These are phyloP conservation scores for Penicillium sp. DNA, from an alignment of 2,329 filamentous ascomycete species.

Conservation along the genomic window DNA sequence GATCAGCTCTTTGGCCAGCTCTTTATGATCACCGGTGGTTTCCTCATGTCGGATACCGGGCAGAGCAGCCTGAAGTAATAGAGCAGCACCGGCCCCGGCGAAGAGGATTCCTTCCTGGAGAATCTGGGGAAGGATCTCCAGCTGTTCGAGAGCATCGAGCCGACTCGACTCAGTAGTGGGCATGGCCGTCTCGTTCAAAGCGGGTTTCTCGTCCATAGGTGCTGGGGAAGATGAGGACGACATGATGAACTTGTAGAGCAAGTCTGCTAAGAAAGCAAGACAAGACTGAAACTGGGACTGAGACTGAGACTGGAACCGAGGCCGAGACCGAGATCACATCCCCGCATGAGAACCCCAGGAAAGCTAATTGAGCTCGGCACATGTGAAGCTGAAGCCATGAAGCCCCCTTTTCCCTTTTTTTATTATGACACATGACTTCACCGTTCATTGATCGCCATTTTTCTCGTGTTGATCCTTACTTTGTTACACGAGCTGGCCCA, in stretches of 20 bases:
- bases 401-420: slow-evolving; percentile 1
- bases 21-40: slow-evolving; percentile 11
- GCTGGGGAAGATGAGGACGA: slow-evolving; percentile 18
- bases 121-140: slow-evolving; percentile 34
- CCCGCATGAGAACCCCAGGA: slow-evolving; percentile 7
- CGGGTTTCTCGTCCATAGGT: slow-evolving; percentile 15
- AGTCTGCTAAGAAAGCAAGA: too few species aligned
- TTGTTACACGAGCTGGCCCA: not conserved
- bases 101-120: slow-evolving; percentile 35
- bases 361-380: slow-evolving; percentile 3
- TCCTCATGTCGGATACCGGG: slow-evolving; percentile 23
- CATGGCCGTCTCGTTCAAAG: not conserved
- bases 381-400: too few species aligned
- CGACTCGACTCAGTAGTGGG: slow-evolving; percentile 15
- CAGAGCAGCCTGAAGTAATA: slow-evolving; percentile 33
- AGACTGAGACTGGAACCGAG: too few species aligned
- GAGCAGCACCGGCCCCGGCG: slow-evolving; percentile 31
- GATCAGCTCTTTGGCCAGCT: slow-evolving; percentile 28
- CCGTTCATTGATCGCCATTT: slow-evolving; percentile 24
- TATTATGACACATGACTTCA: slow-evolving; percentile 7
- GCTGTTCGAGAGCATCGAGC: slow-evolving; percentile 29
- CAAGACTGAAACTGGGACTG: too few species aligned
- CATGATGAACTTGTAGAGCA: not conserved
- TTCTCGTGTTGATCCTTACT: slow-evolving; percentile 17
- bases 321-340: not conserved